phyloP scores from a whole-genome alignment of 768 basidiomycete genomes.

The Neoboletus subvelutipes region DNA sequence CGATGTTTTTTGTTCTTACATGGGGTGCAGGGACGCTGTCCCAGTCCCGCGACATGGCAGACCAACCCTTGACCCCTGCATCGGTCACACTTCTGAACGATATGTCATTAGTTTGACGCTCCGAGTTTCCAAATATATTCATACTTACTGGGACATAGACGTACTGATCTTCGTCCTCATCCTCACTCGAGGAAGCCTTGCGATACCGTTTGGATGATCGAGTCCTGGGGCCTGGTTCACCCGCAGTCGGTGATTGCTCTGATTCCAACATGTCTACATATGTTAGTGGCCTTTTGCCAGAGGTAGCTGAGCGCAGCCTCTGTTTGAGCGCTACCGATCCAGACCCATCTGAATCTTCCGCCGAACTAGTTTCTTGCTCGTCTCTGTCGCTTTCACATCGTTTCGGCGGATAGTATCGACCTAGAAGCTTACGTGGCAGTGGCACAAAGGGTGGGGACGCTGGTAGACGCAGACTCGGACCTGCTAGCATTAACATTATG shows the following conservation, averaged over 20 bases:
- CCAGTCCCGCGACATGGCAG: neutral
- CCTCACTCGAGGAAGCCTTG: neutral
- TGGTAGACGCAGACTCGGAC: no score
- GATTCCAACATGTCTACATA: no score
- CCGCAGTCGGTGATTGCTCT: neutral
- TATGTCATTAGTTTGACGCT: neutral
- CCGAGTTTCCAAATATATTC: no score
- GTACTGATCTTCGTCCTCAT: neutral
- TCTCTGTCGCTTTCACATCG: neutral
- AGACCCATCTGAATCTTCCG: neutral
- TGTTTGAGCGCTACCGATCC: neutral
- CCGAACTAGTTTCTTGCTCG: neutral
- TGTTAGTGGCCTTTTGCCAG: neutral
- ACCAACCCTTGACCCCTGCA: neutral
- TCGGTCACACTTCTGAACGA: neutral
- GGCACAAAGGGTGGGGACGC: neutral
- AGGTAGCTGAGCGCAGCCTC: neutral
- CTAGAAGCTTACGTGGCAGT: no score
- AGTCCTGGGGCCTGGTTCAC: no score
- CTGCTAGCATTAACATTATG: neutral
- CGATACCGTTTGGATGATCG: neutral
- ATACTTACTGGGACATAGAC: constrained; percentile 5
- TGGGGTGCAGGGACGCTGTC: neutral
- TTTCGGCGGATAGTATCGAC: neutral
- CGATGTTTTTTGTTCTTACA: neutral